Base-by-base conservation (phyloP, 2,329 filamentous ascomycete species). In the Stachybotrys elegans region DNA sequence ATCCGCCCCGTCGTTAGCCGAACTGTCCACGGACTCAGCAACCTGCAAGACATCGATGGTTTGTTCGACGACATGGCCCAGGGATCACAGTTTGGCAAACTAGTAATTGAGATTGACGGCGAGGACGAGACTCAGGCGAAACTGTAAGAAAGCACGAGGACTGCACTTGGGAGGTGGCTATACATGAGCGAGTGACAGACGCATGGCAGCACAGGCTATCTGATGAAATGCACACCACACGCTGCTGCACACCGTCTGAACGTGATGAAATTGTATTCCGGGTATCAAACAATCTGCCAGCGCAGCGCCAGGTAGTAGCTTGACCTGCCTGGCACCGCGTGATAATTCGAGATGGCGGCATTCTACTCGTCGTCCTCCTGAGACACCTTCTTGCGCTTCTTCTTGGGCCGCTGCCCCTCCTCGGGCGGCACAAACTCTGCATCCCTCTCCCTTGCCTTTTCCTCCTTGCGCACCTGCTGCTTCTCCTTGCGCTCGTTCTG, bases 41-140 rank as follows among this genome's bases (percentile, higher is more conserved):
- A 91, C 54, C 55, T 95, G 6, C 74, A 82, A n/a, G 84, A 72
- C n/a, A 87, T 97, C 43, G 82, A 97, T 48, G 73, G 72, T 0
- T 64, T 96, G 42, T 97, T 95, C 61, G 83, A 88, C 32, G 89
- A 95, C 41, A 95, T 97, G 81, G 88, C 87, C 60, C 78, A 81
- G 6, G 88, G 85, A 0, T 82, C 70, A 49, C 92, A 97, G 65
- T 95, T 97, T 71, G 93, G 92, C 11, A 97, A 97, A 68, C 65
- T 97, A 55, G 89, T 96, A 2, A 79, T 96, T 51, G 79, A 88
- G 55, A 76, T 91, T 55, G 73, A 61, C n/a, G 49, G 57, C 0
- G 52, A 56, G 12, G 61, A 53, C 5, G 62, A 58, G 12, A 50
- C 52, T 3, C 44, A 57, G 12, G 57, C 69, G 4, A 76, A 70